Conservation (phyloP, 352 stramenopile species). For the Halophytophthora batemanensis region DNA sequence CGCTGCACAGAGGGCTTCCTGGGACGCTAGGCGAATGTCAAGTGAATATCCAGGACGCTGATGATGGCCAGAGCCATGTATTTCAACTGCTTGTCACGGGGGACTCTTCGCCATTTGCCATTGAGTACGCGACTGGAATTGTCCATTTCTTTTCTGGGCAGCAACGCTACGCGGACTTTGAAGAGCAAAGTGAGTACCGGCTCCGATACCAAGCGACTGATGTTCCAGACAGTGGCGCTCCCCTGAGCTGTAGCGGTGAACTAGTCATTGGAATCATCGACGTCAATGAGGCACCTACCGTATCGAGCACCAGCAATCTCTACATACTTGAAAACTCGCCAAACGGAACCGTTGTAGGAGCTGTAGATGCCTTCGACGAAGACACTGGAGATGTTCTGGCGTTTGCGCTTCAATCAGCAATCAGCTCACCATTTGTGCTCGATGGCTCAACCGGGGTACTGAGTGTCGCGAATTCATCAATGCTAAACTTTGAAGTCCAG, state of each 20-base stretch:
- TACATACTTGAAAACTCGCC: conserved; percentile 29
- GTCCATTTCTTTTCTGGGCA: conserved; percentile 22
- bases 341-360: conserved; percentile 13
- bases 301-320: conserved; percentile 8
- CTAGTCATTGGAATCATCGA: conserved; percentile 46
- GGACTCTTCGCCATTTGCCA: conserved; percentile 20
- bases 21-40: conserved; percentile 38
- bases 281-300: conserved; percentile 43
- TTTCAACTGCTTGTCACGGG: conserved; percentile 37
- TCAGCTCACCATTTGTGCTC: conserved; percentile 9
- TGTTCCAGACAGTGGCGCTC: conserved; percentile 26
- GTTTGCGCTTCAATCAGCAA: conserved; percentile 6
- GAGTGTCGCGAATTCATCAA: conserved; percentile 5
- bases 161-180: conserved; percentile 37
- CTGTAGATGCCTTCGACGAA: conserved; percentile 14
- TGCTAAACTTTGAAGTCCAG: conserved; percentile 20
- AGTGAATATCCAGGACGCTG: conserved; percentile 30
- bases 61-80: conserved; percentile 39
- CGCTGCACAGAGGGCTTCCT: conserved; percentile 27
- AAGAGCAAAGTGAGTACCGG: conserved; percentile 31
- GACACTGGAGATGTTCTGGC: conserved; percentile 13
- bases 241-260: conserved; percentile 38
- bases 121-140: conserved; percentile 32
- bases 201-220: conserved; percentile 53
- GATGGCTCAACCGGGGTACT: conserved; percentile 10